phyloP scores from a whole-genome alignment of 1,284 basidiomycete genomes.

The Ceratorhiza oryzae-sativae region DNA sequence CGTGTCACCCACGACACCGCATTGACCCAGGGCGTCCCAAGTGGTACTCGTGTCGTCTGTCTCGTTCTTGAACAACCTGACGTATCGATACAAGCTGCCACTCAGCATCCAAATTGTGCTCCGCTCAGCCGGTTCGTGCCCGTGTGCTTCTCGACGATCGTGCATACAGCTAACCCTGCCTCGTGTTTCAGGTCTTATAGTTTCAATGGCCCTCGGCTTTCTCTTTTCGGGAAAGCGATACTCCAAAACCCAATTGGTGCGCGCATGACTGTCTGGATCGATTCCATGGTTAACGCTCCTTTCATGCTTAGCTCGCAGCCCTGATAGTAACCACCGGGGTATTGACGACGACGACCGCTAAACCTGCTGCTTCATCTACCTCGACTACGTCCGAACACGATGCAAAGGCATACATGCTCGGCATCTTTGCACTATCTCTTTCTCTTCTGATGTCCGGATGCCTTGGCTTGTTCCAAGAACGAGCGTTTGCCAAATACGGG shows the following conservation, averaged over 20 bases:
- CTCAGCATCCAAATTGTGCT: conserved; percentile 88
- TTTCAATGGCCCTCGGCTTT: conserved; percentile 72
- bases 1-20: conserved; percentile 85
- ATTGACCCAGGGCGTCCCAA: conserved; percentile 71
- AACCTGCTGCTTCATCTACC: conserved; percentile 57
- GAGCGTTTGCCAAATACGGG: conserved; percentile 74
- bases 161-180: conserved; percentile 10
- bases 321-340: conserved; percentile 77
- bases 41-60: conserved; percentile 75
- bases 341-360: conserved; percentile 74
- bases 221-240: conserved; percentile 67
- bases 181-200: conserved; percentile 58
- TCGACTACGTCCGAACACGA: conserved; percentile 48
- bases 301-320: conserved; percentile 66
- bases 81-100: conserved; percentile 81
- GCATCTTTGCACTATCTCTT: conserved; percentile 72
- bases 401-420: conserved; percentile 64
- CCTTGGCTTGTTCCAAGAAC: conserved; percentile 82
- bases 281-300: conserved; percentile 18
- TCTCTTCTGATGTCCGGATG: conserved; percentile 78
- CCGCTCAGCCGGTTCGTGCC: conserved; percentile 75
- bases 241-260: conserved; percentile 67
- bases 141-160: conserved; percentile 42
- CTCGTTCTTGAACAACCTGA: conserved; percentile 83
- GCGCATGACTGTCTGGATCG: conserved; percentile 44